phyloP scores from a whole-genome alignment of 1,284 basidiomycete genomes.

The Sporisorium iseilematis-ciliati region DNA sequence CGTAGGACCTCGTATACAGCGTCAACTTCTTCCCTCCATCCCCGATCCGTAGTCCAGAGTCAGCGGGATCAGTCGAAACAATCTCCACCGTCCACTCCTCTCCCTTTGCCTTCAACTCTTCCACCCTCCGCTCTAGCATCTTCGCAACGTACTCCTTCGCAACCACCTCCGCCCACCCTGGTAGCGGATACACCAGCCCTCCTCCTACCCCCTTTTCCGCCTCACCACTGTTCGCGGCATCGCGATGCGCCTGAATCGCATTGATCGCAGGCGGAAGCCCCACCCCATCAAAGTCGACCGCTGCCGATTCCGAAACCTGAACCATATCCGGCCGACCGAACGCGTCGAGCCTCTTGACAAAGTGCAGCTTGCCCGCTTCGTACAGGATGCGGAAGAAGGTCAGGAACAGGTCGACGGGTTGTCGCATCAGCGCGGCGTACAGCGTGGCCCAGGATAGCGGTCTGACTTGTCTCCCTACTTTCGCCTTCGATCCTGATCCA shows the following conservation, averaged over 20 bases:
- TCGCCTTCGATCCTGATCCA: background rate
- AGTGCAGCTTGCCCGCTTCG: conserved; percentile 79
- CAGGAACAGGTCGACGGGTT: conserved; percentile 76
- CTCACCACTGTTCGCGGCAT: no score
- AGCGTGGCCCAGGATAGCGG: conserved; percentile 73
- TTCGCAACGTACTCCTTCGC: conserved; percentile 23
- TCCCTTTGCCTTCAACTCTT: conserved; percentile 13
- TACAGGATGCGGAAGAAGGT: conserved; percentile 77
- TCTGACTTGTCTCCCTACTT: conserved; percentile 24
- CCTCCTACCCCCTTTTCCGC: background rate
- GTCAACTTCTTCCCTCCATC: conserved; percentile 1
- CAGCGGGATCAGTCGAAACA: conserved; percentile 31
- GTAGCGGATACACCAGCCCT: conserved; percentile 34
- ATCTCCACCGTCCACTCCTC: conserved; percentile 22
- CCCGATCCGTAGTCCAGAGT: conserved; percentile 10
- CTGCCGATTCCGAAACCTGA: conserved; percentile 15
- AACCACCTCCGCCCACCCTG: conserved; percentile 20
- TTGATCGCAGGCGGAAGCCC: conserved; percentile 49
- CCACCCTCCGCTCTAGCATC: conserved; percentile 9
- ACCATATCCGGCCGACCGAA: conserved; percentile 76
- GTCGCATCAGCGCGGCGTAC: conserved; percentile 71
- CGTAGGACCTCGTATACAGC: conserved; percentile 74
- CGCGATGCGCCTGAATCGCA: conserved; percentile 44
- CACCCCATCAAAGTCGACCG: conserved; percentile 17
- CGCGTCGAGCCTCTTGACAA: conserved; percentile 75